These are phyloP conservation scores for Diospyros kaki DNA, from an alignment of 148 eudicot species.

Conservation along the genomic window DNA sequence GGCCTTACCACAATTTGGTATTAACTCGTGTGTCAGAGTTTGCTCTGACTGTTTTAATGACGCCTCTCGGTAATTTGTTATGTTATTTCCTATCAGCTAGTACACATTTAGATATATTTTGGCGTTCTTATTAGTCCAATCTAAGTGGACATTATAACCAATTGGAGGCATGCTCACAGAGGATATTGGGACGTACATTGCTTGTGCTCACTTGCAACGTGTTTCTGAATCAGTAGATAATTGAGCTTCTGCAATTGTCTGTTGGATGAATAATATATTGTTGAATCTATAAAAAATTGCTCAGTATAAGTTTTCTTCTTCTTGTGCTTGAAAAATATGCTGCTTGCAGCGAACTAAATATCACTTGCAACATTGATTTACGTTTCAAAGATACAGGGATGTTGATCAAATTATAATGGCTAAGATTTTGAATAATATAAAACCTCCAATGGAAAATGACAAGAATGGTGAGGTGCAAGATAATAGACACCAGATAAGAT, in stretches of 20 bases:
- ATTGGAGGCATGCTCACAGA: neutral
- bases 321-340: neutral
- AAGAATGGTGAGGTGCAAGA: no score
- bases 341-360: neutral
- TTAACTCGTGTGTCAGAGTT: constrained; percentile 74
- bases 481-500: no score
- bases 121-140: neutral
- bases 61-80: constrained; percentile 55
- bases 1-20: constrained; percentile 90
- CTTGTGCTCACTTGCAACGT: neutral
- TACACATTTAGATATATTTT: neutral
- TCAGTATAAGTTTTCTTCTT: neutral
- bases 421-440: neutral
- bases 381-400: neutral
- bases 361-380: neutral
- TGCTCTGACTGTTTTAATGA: constrained; percentile 81
- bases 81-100: neutral
- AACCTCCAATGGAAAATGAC: neutral
- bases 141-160: neutral
- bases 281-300: neutral
- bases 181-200: neutral
- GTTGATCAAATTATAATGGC: neutral
- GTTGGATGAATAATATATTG: neutral
- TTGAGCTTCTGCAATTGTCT: neutral
- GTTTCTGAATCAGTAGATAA: no score